Evolutionary conservation across 768 basidiomycete genomes (phyloP).

Genomic region (Pholiota conissans): DNA sequence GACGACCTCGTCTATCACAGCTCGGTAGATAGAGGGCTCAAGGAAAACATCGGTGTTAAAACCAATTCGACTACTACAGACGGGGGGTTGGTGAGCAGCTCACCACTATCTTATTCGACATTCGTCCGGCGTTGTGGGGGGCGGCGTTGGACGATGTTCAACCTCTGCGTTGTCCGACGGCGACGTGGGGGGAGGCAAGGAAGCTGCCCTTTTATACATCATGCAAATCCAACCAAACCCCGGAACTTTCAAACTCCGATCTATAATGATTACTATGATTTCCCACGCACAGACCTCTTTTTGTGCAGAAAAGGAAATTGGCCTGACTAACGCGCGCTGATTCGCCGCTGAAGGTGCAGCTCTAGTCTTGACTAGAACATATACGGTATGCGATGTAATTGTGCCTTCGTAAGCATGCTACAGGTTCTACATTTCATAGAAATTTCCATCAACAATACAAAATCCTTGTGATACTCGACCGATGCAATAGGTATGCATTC

Average conservation of each 20-base stretch:
- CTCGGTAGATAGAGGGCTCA: slow-evolving; percentile 90
- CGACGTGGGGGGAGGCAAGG: slow-evolving; percentile 40
- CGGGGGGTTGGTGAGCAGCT: slow-evolving; percentile 70
- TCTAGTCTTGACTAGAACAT: too few species aligned
- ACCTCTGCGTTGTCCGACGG: slow-evolving; percentile 37
- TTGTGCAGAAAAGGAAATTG: neutral
- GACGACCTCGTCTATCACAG: slow-evolving; percentile 97
- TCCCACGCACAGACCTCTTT: slow-evolving; percentile 46
- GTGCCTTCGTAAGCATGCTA: too few species aligned
- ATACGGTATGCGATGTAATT: too few species aligned
- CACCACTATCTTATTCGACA: slow-evolving; percentile 99
- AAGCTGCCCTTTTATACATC: slow-evolving; percentile 50
- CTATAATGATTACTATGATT: slow-evolving; percentile 21
- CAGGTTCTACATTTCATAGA: too few species aligned
- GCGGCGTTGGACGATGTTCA: slow-evolving; percentile 33
- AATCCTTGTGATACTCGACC: too few species aligned
- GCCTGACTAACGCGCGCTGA: too few species aligned
- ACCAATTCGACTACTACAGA: slow-evolving; percentile 56
- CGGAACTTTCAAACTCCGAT: slow-evolving; percentile 47
- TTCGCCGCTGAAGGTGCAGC: too few species aligned
- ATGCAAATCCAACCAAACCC: slow-evolving; percentile 41
- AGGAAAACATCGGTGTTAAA: slow-evolving; percentile 51
- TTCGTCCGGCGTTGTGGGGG: slow-evolving; percentile 40
- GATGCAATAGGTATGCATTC: too few species aligned
- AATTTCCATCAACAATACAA: too few species aligned